phyloP scores from a whole-genome alignment of 192 early-diverging fungal species.

The Coemansia sp. region DNA sequence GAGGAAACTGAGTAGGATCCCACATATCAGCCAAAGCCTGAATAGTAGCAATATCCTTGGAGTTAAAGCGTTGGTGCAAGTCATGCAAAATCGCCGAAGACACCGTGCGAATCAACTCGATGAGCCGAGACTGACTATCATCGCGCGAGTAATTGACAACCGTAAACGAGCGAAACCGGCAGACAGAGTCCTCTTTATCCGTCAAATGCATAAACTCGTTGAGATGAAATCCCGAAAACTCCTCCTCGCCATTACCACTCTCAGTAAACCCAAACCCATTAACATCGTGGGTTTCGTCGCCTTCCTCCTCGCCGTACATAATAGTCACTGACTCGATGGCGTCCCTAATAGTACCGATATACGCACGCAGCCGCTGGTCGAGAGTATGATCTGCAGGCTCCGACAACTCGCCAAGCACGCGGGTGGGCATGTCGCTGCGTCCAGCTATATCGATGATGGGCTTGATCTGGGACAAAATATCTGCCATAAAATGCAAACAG shows the following conservation, averaged over 20 bases:
- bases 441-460: conserved; percentile 41
- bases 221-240: conserved; percentile 47
- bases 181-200: conserved; percentile 19
- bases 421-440: conserved; percentile 34
- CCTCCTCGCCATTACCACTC: conserved; percentile 21
- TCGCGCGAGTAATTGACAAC: conserved; percentile 33
- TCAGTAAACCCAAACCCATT: conserved; percentile 1
- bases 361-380: conserved; percentile 48
- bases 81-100: conserved; percentile 48
- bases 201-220: conserved; percentile 58
- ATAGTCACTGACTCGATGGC: conserved; percentile 51
- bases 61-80: conserved; percentile 40
- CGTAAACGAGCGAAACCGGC: conserved; percentile 38
- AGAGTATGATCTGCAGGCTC: conserved; percentile 31
- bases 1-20: conserved; percentile 46
- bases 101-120: conserved; percentile 52
- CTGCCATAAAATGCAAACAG: conserved; percentile 55
- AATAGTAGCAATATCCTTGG: conserved; percentile 30
- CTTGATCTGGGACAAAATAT: conserved; percentile 46
- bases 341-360: conserved; percentile 38
- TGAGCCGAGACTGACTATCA: conserved; percentile 30
- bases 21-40: conserved; percentile 52
- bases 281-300: conserved; percentile 14
- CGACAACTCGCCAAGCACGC: conserved; percentile 28
- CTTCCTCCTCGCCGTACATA: conserved; percentile 51